Evolutionary conservation across 371 early-diverging fungal genomes (phyloP).

Genomic region (Actinomortierella ambigua): DNA sequence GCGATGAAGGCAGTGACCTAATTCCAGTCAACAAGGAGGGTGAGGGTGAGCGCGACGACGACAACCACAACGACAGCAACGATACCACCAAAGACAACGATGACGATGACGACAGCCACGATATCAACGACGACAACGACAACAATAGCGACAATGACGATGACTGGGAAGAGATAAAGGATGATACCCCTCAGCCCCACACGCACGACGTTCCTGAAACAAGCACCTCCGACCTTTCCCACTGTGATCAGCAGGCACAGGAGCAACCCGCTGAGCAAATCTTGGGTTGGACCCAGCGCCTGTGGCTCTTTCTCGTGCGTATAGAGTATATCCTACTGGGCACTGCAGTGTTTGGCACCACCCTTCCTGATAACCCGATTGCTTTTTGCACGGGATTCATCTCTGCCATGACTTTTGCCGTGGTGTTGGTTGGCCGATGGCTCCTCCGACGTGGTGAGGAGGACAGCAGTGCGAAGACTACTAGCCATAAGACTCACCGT

Average conservation of each 20-base stretch:
- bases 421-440: constrained; percentile 15
- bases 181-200: too few species aligned
- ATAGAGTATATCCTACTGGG: constrained; percentile 32
- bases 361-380: constrained; percentile 27
- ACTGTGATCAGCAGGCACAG: constrained; percentile 15
- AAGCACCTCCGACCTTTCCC: too few species aligned
- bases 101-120: constrained; percentile 24
- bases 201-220: too few species aligned
- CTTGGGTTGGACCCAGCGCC: constrained; percentile 13
- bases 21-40: too few species aligned
- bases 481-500: too few species aligned
- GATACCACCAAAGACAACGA: constrained; percentile 28
- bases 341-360: constrained; percentile 32
- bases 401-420: constrained; percentile 26
- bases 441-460: background rate
- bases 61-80: background rate
- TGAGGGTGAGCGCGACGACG: too few species aligned
- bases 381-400: constrained; percentile 30
- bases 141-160: constrained; percentile 29
- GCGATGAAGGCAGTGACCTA: too few species aligned
- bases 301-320: constrained; percentile 26
- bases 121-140: constrained; percentile 21
- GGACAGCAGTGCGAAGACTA: too few species aligned
- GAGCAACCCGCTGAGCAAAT: background rate
- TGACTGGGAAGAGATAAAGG: constrained; percentile 27